phyloP scores from a whole-genome alignment of 2,329 filamentous ascomycete species.

The Clarireedia paspali region DNA sequence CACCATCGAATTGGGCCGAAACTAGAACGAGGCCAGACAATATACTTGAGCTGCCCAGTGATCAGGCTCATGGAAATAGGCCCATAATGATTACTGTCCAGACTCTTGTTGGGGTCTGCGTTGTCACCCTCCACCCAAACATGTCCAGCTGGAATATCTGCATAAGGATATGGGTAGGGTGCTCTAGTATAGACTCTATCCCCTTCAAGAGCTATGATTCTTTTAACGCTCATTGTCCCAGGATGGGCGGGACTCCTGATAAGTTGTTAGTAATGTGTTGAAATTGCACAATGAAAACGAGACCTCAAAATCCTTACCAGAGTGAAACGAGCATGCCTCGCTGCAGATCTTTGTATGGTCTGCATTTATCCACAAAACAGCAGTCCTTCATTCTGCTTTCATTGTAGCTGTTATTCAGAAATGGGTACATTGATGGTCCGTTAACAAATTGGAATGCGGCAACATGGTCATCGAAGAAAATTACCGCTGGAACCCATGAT shows the following conservation, averaged over 20 bases:
- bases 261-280: background rate
- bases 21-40: conserved; percentile 61
- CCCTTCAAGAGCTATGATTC: conserved; percentile 73
- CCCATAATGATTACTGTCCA: conserved; percentile 88
- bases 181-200: conserved; percentile 63
- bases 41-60: conserved; percentile 63
- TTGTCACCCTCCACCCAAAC: conserved; percentile 90
- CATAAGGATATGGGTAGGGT: conserved; percentile 44
- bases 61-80: conserved; percentile 71
- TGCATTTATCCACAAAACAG: conserved; percentile 52
- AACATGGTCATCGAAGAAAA: conserved; percentile 55
- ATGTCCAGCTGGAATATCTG: conserved; percentile 72
- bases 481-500: conserved; percentile 54
- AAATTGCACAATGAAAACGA: background rate
- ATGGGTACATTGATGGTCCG: conserved; percentile 69
- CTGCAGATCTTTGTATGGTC: conserved; percentile 48
- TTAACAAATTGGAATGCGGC: conserved; percentile 49
- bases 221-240: conserved; percentile 66
- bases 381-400: conserved; percentile 46
- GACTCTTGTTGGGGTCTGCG: conserved; percentile 50
- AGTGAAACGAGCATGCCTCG: conserved; percentile 72
- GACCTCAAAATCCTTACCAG: conserved; percentile 37
- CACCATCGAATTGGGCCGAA: conserved; percentile 51
- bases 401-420: conserved; percentile 60
- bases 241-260: conserved; percentile 63